Conservation (phyloP, 2,329 filamentous ascomycete species). For the Sporothrix protearum region DNA sequence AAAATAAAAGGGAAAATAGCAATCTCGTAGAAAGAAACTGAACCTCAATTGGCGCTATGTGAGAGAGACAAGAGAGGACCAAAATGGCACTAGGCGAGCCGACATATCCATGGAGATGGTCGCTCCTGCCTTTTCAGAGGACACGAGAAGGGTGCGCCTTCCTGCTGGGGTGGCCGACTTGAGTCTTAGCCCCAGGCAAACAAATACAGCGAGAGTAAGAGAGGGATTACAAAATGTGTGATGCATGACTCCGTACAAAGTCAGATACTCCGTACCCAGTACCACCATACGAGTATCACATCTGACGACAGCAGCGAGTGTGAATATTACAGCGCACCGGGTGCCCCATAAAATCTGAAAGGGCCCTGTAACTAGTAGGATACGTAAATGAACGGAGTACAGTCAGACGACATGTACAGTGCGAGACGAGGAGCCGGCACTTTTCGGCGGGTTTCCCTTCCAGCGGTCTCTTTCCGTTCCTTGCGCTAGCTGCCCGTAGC, state of each 20-base stretch:
- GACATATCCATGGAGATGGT: constrained; percentile 17
- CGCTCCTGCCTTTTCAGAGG: constrained; percentile 1
- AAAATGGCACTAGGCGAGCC: constrained; percentile 19
- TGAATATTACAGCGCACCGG: neutral
- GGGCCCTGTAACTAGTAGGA: constrained; percentile 1
- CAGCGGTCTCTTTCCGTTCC: constrained; percentile 13
- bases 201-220: constrained; percentile 17
- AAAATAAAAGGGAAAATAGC: neutral
- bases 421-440: neutral
- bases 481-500: constrained; percentile 11
- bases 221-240: neutral
- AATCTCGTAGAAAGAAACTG: neutral
- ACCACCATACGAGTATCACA: neutral
- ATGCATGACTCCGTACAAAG: no score
- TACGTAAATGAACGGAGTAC: no score
- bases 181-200: constrained; percentile 4
- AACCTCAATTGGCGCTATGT: neutral
- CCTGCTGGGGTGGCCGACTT: neutral
- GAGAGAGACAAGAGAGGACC: neutral
- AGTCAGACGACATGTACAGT: constrained; percentile 11
- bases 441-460: constrained; percentile 8
- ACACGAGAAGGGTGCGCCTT: neutral
- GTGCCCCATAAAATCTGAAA: neutral
- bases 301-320: neutral
- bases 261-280: no score